Evolutionary conservation across 2,329 filamentous ascomycete genomes (phyloP), one percentile per base, ranked within the genome.

Genomic region (Colletotrichum cereale): DNA sequence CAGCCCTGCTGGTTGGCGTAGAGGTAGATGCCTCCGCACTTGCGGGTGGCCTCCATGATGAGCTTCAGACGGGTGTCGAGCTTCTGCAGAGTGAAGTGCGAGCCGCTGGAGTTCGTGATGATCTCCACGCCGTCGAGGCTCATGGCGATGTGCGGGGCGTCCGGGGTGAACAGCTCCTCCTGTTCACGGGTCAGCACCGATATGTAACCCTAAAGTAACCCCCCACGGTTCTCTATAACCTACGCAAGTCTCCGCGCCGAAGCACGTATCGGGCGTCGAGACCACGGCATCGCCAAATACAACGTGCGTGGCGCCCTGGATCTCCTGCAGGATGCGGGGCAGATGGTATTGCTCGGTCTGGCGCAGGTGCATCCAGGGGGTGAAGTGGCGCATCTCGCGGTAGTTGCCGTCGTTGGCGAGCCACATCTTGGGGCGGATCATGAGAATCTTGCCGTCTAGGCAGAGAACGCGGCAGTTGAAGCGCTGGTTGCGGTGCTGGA

Each of bases 261-360:
- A 81, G 62, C 86, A 87, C 1, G 90, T 92, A 77, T 94, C 92
- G 5, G 83, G 81, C 5, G 81, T 83, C 44, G 82, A 84, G 64
- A 93, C 86, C 29, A 93, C 85, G 5, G 87, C 90, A 79, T 95
- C 93, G 3, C 92, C 92, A 73, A 95, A 89, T 0, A 88, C 85
- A 1, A 92, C 89, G 68, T 82, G 78, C 36, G 75, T 78, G 2
- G 76, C 71, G 24, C 82, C 81, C 70, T 83, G 81, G 2, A 93
- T 81, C 18, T 88, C 83, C 66, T 86, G 84, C 6, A 93, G 86
- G 73, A 87, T 86, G 38, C 85, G 82, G 18, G 90, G 90, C 0
- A 94, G 82, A 66, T 90, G 87, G 77, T 91, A 93, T 34, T 92
- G 84, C 76, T 94, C 92, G 0, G 89, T 84, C 34, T 89, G 80